Percentiles rank a stretch among this genome's conserved stretches.
Evolutionary conservation across 345 rosid genomes (phyloP).

Genomic region (Cardamine chenopodiifolia): DNA sequence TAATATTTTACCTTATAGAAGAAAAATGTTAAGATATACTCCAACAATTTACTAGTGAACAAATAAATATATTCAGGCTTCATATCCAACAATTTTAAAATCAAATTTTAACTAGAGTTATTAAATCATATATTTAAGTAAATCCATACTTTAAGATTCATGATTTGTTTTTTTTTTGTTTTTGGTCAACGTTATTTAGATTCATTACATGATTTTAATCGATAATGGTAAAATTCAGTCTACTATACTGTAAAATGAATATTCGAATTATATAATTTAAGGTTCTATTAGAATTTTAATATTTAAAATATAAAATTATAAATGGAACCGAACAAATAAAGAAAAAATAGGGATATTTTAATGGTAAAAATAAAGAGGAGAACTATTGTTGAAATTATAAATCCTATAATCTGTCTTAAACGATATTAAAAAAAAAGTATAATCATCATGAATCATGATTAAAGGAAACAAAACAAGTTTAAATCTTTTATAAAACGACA

Average conservation of each 20-base stretch:
- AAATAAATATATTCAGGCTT: neutral
- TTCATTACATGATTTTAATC: neutral
- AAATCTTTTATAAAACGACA: neutral
- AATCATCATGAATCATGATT: constrained; percentile 21
- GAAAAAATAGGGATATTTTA: neutral
- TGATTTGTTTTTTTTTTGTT: neutral
- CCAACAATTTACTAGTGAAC: too few relatives aligned
- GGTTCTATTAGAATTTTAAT: neutral
- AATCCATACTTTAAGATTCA: neutral
- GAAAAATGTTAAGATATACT: neutral
- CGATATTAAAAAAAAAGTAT: neutral
- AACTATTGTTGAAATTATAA: neutral
- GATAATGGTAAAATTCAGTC: neutral
- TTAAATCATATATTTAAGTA: neutral
- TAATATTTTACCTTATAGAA: neutral
- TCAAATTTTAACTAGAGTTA: too few relatives aligned
- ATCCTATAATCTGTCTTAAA: neutral
- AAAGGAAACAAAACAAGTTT: neutral
- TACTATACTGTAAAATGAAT: neutral
- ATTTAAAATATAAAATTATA: neutral
- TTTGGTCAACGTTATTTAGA: neutral
- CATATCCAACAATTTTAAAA: neutral
- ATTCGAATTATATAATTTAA: neutral
- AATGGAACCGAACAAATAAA: neutral
- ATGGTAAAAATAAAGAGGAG: neutral